Conservation (phyloP, 2,329 filamentous ascomycete genomes). For the Aphanoascus verrucosus region DNA sequence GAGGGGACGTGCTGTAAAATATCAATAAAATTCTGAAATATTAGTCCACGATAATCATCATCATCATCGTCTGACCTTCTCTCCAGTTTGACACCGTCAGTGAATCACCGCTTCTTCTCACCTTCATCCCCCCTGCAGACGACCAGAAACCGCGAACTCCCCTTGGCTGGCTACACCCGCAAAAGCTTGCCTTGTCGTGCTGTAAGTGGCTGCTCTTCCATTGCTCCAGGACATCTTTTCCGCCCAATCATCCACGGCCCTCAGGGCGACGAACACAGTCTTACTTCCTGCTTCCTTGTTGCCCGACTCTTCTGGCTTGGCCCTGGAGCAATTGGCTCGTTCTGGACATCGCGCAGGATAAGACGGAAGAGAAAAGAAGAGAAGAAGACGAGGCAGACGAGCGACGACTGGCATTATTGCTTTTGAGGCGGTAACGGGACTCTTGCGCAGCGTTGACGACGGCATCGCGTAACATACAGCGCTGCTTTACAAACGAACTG, state of each 20-base stretch:
- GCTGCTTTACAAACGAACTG: neutral
- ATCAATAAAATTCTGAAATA: no score
- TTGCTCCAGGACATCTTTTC: neutral
- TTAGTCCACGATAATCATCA: no score
- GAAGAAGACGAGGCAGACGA: neutral
- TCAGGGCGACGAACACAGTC: neutral
- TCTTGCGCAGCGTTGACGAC: neutral
- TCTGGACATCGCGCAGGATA: neutral
- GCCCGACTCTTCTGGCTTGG: constrained; percentile 3
- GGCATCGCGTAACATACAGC: neutral
- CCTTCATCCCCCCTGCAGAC: constrained; percentile 16
- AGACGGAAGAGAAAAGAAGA: neutral
- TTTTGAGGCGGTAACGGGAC: neutral
- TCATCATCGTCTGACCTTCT: constrained; percentile 2
- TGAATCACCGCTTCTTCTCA: constrained; percentile 18
- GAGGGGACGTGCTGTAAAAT: no score
- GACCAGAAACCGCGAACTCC: constrained; percentile 7
- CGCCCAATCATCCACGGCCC: constrained; percentile 10
- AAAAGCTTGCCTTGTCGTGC: constrained; percentile 2
- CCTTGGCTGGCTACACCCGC: constrained; percentile 9
- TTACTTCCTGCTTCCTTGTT: constrained; percentile 1
- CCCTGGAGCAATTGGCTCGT: neutral
- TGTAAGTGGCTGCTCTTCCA: constrained; percentile 16
- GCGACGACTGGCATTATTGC: neutral
- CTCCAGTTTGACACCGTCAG: constrained; percentile 15